Percentiles rank a stretch among this genome's conserved stretches.
Evolutionary conservation across 169 alveolate genomes (phyloP).

Genomic region (Cyclospora cayetanensis): DNA sequence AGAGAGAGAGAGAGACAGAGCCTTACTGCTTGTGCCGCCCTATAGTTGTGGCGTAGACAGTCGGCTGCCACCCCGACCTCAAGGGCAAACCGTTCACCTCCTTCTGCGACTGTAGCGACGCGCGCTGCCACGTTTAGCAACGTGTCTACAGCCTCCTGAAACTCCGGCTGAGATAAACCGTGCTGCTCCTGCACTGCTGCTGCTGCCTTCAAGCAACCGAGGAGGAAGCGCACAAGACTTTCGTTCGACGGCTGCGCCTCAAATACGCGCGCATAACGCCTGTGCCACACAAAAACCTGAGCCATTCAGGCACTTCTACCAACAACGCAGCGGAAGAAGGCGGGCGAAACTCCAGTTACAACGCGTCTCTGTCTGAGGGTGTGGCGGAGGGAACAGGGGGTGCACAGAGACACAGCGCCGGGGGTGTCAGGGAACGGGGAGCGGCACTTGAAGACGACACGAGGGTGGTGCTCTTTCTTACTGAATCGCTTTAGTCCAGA

Average conservation of each 20-base stretch:
- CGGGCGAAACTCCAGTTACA: not conserved
- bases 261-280: not conserved
- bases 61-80: not conserved
- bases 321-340: no score
- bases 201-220: not conserved
- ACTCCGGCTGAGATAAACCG: not conserved
- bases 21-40: not conserved
- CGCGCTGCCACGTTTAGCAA: not conserved
- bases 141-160: not conserved
- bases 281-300: not conserved
- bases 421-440: not conserved
- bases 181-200: not conserved
- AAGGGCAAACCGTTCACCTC: not conserved
- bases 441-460: not conserved
- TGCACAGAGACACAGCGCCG: not conserved
- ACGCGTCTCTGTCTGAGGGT: not conserved
- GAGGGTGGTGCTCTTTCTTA: not conserved
- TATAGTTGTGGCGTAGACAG: not conserved
- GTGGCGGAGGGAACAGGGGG: not conserved
- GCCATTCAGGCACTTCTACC: not conserved
- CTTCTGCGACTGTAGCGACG: not conserved
- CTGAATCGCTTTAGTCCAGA: not conserved
- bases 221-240: not conserved
- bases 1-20: not conserved
- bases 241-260: not conserved